Evolutionary conservation across 345 rosid genomes (phyloP).

Genomic region (Combretum micranthum): DNA sequence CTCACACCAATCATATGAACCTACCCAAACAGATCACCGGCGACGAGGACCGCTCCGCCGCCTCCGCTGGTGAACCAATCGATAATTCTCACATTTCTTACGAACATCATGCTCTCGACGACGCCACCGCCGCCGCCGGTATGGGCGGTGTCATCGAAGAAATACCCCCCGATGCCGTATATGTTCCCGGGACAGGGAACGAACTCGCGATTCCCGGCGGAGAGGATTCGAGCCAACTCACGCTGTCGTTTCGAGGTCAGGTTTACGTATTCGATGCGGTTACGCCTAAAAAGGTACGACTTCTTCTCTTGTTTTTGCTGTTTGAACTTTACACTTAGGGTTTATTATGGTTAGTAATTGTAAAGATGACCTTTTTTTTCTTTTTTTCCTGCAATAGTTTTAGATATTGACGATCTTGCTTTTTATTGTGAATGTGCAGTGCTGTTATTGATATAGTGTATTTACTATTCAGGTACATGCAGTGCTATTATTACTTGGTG

Average conservation of each 20-base stretch:
- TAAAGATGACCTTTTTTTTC: not conserved
- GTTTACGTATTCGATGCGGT: slow-evolving; percentile 15
- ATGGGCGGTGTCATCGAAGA: slow-evolving; percentile 10
- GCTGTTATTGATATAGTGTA: not conserved
- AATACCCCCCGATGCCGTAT: slow-evolving; percentile 8
- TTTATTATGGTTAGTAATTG: not conserved
- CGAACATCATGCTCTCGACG: slow-evolving; percentile 7
- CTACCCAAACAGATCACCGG: slow-evolving; percentile 13
- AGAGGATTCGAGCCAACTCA: slow-evolving; percentile 12
- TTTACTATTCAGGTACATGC: slow-evolving; percentile 54
- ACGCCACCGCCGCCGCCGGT: slow-evolving; percentile 3
- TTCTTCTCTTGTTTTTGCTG: not conserved
- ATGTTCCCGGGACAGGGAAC: slow-evolving; percentile 2
- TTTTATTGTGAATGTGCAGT: not conserved
- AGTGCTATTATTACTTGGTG: slow-evolving; percentile 68
- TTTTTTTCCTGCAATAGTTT: slow-evolving; percentile 3
- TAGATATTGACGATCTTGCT: not conserved
- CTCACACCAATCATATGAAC: slow-evolving; percentile 9
- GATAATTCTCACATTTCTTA: slow-evolving; percentile 7
- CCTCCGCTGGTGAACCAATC: slow-evolving; percentile 7
- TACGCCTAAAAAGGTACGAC: slow-evolving; percentile 8
- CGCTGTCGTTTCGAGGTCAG: slow-evolving; percentile 14
- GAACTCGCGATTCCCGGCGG: not conserved
- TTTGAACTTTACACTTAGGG: not conserved
- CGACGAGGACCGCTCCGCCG: slow-evolving; percentile 4